phyloP scores from a whole-genome alignment of 2,329 filamentous ascomycete genomes.

The Penicillium sp. region DNA sequence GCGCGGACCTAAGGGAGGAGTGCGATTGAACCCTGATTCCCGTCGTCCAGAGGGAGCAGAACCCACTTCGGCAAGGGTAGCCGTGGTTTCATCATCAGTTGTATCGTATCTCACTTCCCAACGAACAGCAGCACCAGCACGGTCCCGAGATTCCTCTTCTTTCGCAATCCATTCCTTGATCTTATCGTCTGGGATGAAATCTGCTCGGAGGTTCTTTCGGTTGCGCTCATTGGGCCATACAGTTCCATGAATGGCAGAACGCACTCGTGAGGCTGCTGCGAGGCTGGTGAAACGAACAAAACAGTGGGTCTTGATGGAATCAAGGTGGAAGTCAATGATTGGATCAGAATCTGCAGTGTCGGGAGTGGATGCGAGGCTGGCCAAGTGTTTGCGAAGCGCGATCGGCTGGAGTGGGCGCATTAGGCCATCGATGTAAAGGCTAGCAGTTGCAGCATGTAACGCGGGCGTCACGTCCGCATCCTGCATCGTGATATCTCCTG shows the following conservation, averaged over 20 bases:
- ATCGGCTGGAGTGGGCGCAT: conserved; percentile 78
- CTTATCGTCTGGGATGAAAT: conserved; percentile 79
- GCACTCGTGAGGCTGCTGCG: conserved; percentile 72
- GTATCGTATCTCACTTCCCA: conserved; percentile 74
- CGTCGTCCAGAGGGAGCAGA: conserved; percentile 28
- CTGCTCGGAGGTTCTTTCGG: conserved; percentile 80
- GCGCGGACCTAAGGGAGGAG: conserved; percentile 30
- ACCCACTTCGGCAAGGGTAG: conserved; percentile 55
- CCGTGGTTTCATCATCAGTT: conserved; percentile 57
- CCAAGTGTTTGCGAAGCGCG: conserved; percentile 67
- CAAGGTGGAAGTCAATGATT: conserved; percentile 72
- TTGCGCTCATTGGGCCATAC: conserved; percentile 87
- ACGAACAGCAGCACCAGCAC: conserved; percentile 45
- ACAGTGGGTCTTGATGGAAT: conserved; percentile 83
- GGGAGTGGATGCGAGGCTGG: conserved; percentile 64
- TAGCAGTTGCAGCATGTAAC: conserved; percentile 68
- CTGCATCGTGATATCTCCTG: conserved; percentile 29
- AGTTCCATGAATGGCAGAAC: conserved; percentile 70
- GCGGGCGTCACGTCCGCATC: conserved; percentile 54
- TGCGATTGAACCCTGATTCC: conserved; percentile 30
- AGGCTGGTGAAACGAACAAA: conserved; percentile 71
- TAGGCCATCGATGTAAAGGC: conserved; percentile 85
- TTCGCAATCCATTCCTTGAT: conserved; percentile 70
- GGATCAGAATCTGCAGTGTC: conserved; percentile 53
- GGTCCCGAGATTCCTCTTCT: conserved; percentile 57